Percentiles rank a stretch among this genome's conserved stretches.
Conservation (phyloP, 2,329 filamentous ascomycete species). For the Cercospora canescens region DNA sequence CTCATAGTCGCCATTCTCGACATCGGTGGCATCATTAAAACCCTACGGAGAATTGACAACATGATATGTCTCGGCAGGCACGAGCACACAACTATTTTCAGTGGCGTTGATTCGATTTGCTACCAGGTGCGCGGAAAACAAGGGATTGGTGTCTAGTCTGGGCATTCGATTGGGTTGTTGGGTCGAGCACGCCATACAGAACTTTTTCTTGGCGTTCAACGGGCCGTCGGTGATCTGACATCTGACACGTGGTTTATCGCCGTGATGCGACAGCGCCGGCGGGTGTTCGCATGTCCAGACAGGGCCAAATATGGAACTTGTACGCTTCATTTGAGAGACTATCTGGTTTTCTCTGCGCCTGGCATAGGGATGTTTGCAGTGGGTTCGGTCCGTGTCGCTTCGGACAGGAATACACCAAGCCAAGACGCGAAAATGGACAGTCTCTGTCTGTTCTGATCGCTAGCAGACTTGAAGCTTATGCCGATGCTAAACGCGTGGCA, state of each 20-base stretch:
- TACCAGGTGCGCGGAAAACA: neutral
- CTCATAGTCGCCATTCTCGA: conserved; percentile 10
- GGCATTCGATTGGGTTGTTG: conserved; percentile 11
- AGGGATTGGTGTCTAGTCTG: neutral
- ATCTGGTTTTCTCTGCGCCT: neutral
- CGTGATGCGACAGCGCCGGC: neutral
- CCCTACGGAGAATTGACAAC: conserved; percentile 15
- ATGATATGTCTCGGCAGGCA: conserved; percentile 2
- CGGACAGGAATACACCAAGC: neutral
- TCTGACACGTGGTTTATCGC: neutral
- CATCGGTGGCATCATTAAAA: conserved; percentile 13
- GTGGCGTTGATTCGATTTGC: neutral
- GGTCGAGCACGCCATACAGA: conserved; percentile 13
- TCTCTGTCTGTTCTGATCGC: neutral
- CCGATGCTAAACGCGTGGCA: neutral
- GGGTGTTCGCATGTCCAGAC: neutral
- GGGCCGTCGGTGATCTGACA: neutral
- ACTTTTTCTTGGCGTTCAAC: neutral
- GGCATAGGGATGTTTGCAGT: neutral
- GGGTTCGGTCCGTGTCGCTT: neutral
- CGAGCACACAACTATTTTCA: neutral
- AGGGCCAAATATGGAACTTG: neutral
- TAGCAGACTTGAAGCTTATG: neutral
- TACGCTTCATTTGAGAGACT: neutral
- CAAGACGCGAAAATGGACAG: neutral